phyloP scores from a whole-genome alignment of 1,284 basidiomycete genomes.

The Erythrobasidium hasegawianum region DNA sequence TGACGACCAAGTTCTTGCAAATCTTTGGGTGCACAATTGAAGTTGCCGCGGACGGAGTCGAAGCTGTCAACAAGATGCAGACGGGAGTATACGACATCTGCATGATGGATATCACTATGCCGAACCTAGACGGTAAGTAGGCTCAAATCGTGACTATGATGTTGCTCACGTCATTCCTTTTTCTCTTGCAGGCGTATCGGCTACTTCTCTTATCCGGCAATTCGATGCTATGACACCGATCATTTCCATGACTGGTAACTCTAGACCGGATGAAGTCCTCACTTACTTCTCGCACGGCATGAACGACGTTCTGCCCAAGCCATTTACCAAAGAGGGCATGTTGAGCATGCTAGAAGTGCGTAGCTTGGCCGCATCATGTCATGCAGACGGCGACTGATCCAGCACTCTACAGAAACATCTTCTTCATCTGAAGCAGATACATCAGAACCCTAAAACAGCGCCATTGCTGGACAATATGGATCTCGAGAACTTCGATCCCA shows the following conservation, averaged over 20 bases:
- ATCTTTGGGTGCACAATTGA: conserved; percentile 94
- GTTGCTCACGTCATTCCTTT: too few relatives aligned
- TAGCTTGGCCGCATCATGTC: conserved; percentile 19
- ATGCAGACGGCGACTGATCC: conserved; percentile 10
- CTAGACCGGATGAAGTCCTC: conserved; percentile 83
- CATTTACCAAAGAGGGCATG: conserved; percentile 87
- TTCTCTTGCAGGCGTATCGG: conserved; percentile 58
- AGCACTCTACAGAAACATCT: conserved; percentile 71
- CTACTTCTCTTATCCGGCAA: conserved; percentile 86
- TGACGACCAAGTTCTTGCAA: conserved; percentile 89
- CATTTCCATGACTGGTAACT: conserved; percentile 94
- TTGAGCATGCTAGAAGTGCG: conserved; percentile 82
- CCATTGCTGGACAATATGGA: conserved; percentile 21
- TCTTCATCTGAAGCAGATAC: conserved; percentile 84
- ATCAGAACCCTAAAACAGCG: conserved; percentile 65
- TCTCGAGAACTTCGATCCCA: conserved; percentile 18
- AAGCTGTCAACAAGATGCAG: conserved; percentile 94
- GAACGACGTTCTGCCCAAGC: conserved; percentile 95
- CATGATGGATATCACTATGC: conserved; percentile 80
- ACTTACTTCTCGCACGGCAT: conserved; percentile 77
- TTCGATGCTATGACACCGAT: conserved; percentile 93
- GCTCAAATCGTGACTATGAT: too few relatives aligned
- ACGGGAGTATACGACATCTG: conserved; percentile 79
- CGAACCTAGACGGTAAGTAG: conserved; percentile 69
- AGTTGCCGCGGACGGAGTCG: conserved; percentile 86